Base-by-base conservation (phyloP, 129 eudicot species). In the Dittrichia graveolens region DNA sequence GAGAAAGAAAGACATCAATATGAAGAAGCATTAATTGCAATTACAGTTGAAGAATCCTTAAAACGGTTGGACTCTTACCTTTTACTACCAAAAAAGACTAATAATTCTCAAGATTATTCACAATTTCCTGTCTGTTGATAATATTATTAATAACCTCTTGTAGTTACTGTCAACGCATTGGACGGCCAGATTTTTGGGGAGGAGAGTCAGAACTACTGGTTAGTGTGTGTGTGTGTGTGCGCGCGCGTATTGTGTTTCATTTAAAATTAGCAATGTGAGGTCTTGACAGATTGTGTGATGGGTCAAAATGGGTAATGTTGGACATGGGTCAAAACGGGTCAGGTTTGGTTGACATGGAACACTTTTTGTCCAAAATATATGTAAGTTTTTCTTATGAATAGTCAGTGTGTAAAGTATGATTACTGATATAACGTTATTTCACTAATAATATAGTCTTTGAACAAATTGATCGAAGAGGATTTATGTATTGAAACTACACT, bases 201-300 rank as follows among this genome's bases (percentile, higher is more conserved):
- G 98, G 98, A 72, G 98, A 94, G 77, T 85, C 98, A 47, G 98
- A 94, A 81, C 78, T 94, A 62, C 88, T 94, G 92, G 98, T 90
- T 65, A 82, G 98, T 84, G 61, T 46, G 12, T 24, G 13, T 55
- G 38, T 44, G 24, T n/a, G n/a, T n/a, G n/a, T n/a, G n/a, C n/a
- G n/a, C n/a, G n/a, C n/a, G n/a, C n/a, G n/a, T 2, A n/a, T 13
- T 48, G 2, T 12, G n/a, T 50, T 24, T 24, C 53, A 5, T 44
- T 12, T 7, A 19, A 65, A 46, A 5, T 45, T 65, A 24, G 56
- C 8, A 47, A 18, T 49, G 35, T 15, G 38, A 41, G 15, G 38
- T 8, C 43, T 5, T 31, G 16, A 14, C 13, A 24, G 70, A 54
- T 44, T 65, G 70, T 53, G 15, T 44, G 10, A 19, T 2, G 4